Base-by-base conservation (phyloP, 2,329 filamentous ascomycete species). In the Hypoxylon sp. region DNA sequence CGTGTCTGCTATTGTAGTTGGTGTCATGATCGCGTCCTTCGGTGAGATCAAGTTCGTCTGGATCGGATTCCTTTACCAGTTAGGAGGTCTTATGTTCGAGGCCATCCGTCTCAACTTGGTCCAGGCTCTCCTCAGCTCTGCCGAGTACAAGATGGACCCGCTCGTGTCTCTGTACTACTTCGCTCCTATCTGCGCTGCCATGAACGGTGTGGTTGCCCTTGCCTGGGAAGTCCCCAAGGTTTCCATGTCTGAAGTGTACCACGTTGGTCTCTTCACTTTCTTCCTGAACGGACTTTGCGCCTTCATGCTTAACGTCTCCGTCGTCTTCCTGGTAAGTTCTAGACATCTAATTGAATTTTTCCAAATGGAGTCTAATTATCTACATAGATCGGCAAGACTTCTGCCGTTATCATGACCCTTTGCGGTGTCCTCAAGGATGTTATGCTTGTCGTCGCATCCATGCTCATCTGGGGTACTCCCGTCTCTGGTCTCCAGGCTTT, bases 31-130 rank as follows among this genome's bases (percentile, higher is more conserved):
- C 78, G 96, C 96, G 54, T 97, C 95, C 1, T 88, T 97, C 71
- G 96, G 96, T 77, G 96, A 99, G 85, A 97, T 99, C 81, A 91
- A 94, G 79, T 99, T 99, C 79, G 92, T 93, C 76, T 84, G 92
- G 81, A 86, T 88, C 72, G 93, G 93, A 71, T 92, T 96, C 82
- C 79, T 94, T 70, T 94, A 90, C 86, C 93, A 96, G 83, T 84
- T 92, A 68, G 90, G 86, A 63, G 93, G 93, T 77, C 91, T 96
- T 77, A 79, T 91, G 76, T 96, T 95, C 77, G 93, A 96, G 83
- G 92, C 93, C 62, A 87, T 93, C 72, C 91, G 93, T 76, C 86
- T 96, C 66, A 93, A 92, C 83, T 91, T 96, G 90, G 92, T 96
- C 58, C 91, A 95, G 84, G 90, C 91, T 67, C 86, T 96, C 50